Percentiles rank a stretch among this genome's conserved stretches.
phyloP scores from a whole-genome alignment of 495 filamentous ascomycete genomes.

The Aspergillus biplanus region DNA sequence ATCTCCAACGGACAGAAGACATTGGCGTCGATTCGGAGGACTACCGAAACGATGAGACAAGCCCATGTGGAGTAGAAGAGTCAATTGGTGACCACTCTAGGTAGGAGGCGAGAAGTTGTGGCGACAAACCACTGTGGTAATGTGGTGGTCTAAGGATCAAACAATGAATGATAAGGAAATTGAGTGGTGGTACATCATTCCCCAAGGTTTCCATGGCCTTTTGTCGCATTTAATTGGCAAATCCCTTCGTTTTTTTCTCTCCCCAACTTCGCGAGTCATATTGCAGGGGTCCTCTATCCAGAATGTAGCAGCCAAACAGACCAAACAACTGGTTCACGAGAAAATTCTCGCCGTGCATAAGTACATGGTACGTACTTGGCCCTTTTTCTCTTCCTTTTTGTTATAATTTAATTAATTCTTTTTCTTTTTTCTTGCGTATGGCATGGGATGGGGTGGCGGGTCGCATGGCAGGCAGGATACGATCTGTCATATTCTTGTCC shows the following conservation, averaged over 20 bases:
- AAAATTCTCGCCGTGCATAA: not conserved
- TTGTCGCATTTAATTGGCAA: not conserved
- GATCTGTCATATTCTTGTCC: slow-evolving; percentile 48
- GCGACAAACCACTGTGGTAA: not conserved
- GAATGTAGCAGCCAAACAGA: not conserved
- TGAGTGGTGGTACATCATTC: not conserved
- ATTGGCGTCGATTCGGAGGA: slow-evolving; percentile 12
- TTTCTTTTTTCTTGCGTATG: not conserved
- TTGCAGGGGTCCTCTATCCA: not conserved
- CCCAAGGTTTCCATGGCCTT: not conserved
- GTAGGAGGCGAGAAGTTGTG: not conserved
- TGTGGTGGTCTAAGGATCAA: not conserved
- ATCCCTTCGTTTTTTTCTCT: not conserved
- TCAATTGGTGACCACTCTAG: not conserved
- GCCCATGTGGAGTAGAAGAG: slow-evolving; percentile 12
- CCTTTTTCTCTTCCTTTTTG: not conserved
- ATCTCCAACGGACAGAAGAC: slow-evolving; percentile 22
- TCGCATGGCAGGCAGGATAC: slow-evolving; percentile 24
- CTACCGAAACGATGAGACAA: slow-evolving; percentile 12
- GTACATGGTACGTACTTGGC: slow-evolving; percentile 4
- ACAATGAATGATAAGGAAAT: not conserved
- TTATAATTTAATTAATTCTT: not conserved
- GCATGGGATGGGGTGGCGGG: slow-evolving; percentile 15
- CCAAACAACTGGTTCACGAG: not conserved
- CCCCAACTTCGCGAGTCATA: not conserved